Evolutionary conservation across 2,329 filamentous ascomycete genomes (phyloP).

Genomic region (Drechslerella coelobrocha): DNA sequence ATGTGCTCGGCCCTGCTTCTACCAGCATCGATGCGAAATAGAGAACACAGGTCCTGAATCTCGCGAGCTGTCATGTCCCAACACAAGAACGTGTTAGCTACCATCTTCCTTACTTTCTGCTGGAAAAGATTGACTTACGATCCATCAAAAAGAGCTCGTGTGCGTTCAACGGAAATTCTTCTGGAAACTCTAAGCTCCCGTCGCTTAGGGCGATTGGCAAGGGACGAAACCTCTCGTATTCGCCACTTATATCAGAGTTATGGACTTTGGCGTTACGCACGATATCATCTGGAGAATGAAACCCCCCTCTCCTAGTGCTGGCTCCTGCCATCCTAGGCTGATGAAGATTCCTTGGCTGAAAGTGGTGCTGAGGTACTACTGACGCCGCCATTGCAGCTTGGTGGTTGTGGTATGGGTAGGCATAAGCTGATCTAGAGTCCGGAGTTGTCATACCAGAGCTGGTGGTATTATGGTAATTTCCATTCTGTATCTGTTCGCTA

Average conservation of each 20-base stretch:
- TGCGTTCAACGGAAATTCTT: constrained; percentile 44
- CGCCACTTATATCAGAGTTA: constrained; percentile 44
- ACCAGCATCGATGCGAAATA: constrained; percentile 40
- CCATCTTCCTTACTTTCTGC: too few relatives aligned
- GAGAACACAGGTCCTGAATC: constrained; percentile 45
- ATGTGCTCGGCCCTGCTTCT: constrained; percentile 32
- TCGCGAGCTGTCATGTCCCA: constrained; percentile 24
- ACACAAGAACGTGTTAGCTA: background rate
- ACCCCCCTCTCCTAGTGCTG: constrained; percentile 35
- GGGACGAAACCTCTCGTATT: constrained; percentile 39
- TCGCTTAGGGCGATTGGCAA: constrained; percentile 31
- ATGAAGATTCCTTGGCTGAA: constrained; percentile 23
- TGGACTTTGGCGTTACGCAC: constrained; percentile 27
- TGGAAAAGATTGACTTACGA: constrained; percentile 20
- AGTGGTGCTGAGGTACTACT: constrained; percentile 15
- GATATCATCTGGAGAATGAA: constrained; percentile 26
- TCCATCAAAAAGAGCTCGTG: constrained; percentile 42
- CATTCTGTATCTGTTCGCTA: constrained; percentile 23
- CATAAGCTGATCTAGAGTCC: constrained; percentile 33
- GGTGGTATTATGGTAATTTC: constrained; percentile 39
- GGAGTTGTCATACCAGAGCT: constrained; percentile 36
- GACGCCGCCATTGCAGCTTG: constrained; percentile 5
- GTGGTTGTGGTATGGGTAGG: constrained; percentile 27
- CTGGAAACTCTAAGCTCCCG: constrained; percentile 32
- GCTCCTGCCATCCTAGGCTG: constrained; percentile 47